Percentiles rank a stretch among this genome's conserved stretches.
Conservation (phyloP, 305 asterid genomes). For the Fraxinus velutina region DNA sequence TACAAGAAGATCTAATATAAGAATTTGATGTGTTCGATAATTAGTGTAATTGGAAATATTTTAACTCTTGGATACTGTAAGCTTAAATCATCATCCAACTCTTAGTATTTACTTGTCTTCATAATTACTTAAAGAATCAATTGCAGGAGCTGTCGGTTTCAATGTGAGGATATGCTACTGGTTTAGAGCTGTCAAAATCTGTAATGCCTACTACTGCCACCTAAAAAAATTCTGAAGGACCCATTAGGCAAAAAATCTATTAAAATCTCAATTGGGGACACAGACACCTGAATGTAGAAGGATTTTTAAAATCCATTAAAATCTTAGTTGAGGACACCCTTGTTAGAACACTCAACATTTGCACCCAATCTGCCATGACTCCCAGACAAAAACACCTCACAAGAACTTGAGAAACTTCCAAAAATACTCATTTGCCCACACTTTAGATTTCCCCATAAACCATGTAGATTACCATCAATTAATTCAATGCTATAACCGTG, state of each 20-base stretch:
- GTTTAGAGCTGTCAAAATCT: background rate
- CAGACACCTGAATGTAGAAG: background rate
- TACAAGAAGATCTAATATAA: background rate
- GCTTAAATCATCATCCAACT: background rate
- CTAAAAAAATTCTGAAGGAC: background rate
- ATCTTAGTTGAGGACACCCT: background rate
- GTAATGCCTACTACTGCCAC: slow-evolving; percentile 1
- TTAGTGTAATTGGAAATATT: background rate
- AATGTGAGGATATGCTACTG: background rate
- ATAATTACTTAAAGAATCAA: background rate
- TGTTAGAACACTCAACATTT: background rate
- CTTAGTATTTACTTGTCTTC: background rate
- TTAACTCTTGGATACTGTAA: background rate
- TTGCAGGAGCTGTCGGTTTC: background rate
- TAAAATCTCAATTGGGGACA: background rate
- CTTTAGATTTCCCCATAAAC: background rate
- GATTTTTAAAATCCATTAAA: background rate
- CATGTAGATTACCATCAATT: background rate
- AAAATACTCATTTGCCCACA: background rate
- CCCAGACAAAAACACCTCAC: background rate
- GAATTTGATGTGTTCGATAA: background rate
- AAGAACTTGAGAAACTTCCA: background rate
- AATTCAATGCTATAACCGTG: background rate
- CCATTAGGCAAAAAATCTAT: background rate
- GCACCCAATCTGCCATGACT: background rate